phyloP scores from a whole-genome alignment of 495 filamentous ascomycete genomes.

The Cairneyella variabilis region DNA sequence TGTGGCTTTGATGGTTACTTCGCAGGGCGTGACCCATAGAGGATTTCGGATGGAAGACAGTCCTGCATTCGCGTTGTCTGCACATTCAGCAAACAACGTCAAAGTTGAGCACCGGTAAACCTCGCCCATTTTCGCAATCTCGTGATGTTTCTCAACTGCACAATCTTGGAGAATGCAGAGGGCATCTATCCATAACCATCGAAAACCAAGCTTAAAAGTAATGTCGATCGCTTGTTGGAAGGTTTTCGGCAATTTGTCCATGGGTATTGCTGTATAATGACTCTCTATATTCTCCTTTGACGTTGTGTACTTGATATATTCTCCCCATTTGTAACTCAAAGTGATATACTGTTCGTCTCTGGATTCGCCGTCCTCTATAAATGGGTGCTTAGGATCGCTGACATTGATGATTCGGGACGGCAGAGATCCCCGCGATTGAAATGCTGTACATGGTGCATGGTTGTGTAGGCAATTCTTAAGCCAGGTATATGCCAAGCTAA shows the following conservation, averaged over 20 bases:
- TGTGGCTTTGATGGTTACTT: no score
- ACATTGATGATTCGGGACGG: no score
- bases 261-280: background rate
- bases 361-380: no score
- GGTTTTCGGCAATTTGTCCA: background rate
- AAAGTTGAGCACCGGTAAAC: background rate
- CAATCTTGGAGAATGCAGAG: constrained; percentile 1
- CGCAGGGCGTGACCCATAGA: background rate
- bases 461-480: no score
- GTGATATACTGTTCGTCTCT: no score
- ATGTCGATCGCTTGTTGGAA: background rate
- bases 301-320: background rate
- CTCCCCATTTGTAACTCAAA: background rate
- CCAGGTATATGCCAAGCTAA: no score
- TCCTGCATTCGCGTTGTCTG: background rate
- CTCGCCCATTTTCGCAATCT: background rate
- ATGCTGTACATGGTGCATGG: no score
- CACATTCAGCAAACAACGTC: background rate
- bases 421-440: no score
- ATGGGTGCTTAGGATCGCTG: no score
- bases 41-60: no score
- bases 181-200: background rate
- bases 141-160: background rate
- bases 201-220: background rate
- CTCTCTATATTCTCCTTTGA: background rate